These are phyloP conservation scores for Cladosporium sp. DNA, from an alignment of 2,329 filamentous ascomycete genomes.

Conservation along the genomic window DNA sequence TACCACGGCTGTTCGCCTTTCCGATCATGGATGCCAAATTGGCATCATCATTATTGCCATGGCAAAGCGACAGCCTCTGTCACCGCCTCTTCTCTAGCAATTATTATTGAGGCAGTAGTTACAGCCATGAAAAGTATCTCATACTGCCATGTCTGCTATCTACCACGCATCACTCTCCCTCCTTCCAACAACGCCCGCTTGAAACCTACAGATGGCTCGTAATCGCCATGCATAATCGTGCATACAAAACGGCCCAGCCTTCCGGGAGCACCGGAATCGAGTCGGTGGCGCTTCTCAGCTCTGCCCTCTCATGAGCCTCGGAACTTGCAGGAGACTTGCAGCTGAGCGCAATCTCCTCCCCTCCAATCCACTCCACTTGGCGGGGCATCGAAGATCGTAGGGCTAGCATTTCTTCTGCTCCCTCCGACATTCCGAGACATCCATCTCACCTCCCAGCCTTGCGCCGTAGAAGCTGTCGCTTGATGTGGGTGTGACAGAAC, in stretches of 20 bases:
- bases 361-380: not conserved
- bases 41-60: not conserved
- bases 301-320: not conserved
- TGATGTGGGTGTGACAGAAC: not conserved
- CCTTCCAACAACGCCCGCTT: not conserved
- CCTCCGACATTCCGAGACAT: not conserved
- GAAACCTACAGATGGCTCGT: constrained; percentile 7
- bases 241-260: not conserved
- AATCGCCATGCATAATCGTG: constrained; percentile 7
- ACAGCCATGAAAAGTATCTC: no score
- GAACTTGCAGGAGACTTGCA: not conserved
- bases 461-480: not conserved
- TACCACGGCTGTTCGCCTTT: not conserved
- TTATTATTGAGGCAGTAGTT: no score
- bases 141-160: not conserved
- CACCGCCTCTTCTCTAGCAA: not conserved
- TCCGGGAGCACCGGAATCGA: constrained; percentile 1
- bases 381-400: constrained; percentile 6
- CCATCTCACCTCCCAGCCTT: not conserved
- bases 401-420: constrained; percentile 1
- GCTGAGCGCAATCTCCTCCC: constrained; percentile 1
- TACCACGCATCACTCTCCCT: not conserved
- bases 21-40: not conserved
- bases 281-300: constrained; percentile 5
- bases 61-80: not conserved